Percentiles rank a stretch among this genome's conserved stretches.
phyloP scores from a whole-genome alignment of 306 rosid species.

The Vigna hirtella region DNA sequence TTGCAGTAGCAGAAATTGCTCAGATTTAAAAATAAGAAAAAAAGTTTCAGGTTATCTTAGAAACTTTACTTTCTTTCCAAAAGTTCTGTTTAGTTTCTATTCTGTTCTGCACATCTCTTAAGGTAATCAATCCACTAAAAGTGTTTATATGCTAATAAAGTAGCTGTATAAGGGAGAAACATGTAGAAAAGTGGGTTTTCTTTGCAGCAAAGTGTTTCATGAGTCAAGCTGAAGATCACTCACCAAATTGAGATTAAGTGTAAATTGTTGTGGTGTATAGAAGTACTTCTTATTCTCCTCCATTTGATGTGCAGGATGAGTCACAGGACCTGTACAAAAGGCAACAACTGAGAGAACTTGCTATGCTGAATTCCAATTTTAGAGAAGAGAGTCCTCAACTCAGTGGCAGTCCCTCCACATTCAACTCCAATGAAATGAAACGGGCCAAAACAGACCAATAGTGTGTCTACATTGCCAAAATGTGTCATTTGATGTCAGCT shows the following conservation, averaged over 20 bases:
- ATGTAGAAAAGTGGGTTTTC: constrained; percentile 5
- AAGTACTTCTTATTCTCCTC: constrained; percentile 5
- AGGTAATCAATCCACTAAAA: neutral
- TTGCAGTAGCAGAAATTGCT: neutral
- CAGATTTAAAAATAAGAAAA: neutral
- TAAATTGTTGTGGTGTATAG: neutral
- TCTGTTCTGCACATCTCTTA: constrained; percentile 3
- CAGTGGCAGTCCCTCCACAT: constrained; percentile 69
- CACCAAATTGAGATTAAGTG: neutral
- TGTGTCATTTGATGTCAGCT: constrained; percentile 42
- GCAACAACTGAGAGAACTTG: constrained; percentile 72
- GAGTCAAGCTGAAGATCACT: constrained; percentile 13
- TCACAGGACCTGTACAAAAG: constrained; percentile 79
- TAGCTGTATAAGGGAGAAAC: neutral
- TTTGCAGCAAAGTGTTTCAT: constrained; percentile 19
- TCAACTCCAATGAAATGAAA: constrained; percentile 78
- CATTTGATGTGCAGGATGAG: constrained; percentile 67
- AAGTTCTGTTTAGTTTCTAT: neutral
- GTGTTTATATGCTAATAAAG: neutral
- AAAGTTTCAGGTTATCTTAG: neutral
- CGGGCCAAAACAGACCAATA: constrained; percentile 74
- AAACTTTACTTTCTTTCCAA: neutral
- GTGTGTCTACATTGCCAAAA: constrained; percentile 29
- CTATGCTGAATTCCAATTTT: constrained; percentile 58
- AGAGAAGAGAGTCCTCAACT: constrained; percentile 72